A percentile compares a stretch with the other conserved stretches of the same genome.
These are phyloP conservation scores for Botrytis deweyae DNA, from an alignment of 2,329 filamentous ascomycete species.

Conservation along the genomic window DNA sequence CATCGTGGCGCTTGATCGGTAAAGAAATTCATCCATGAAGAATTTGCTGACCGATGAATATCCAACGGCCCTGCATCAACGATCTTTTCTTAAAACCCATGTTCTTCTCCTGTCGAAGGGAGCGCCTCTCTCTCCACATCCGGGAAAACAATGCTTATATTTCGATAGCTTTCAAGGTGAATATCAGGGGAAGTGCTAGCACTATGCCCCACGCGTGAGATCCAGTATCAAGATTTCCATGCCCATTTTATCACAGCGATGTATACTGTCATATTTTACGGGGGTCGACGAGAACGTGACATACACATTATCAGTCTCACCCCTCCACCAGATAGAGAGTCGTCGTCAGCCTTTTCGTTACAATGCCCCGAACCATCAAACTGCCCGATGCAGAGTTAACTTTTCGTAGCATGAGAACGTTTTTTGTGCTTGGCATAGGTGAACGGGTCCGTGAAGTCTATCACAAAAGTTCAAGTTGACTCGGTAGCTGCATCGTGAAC, in stretches of 20 bases:
- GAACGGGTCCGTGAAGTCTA: background rate
- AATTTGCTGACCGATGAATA: background rate
- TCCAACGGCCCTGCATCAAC: background rate
- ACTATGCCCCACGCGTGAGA: background rate
- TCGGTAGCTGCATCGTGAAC: background rate
- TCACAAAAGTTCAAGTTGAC: background rate
- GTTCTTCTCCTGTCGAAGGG: background rate
- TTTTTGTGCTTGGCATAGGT: background rate
- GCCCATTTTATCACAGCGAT: background rate
- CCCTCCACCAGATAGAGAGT: slow-evolving; percentile 7
- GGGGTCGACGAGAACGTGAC: background rate
- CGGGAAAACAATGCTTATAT: background rate
- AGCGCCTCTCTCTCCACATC: no score
- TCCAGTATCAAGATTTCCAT: background rate
- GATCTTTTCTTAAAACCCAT: background rate
- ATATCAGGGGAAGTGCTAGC: background rate
- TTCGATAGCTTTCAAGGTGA: background rate
- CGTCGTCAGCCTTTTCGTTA: slow-evolving; percentile 10
- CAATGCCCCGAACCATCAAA: background rate
- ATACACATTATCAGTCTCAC: background rate
- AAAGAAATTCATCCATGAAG: background rate
- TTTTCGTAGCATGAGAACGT: background rate
- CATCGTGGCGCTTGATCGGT: background rate
- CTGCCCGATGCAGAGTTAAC: background rate
- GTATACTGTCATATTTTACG: background rate